These are phyloP conservation scores for Boletus huronensis DNA, from an alignment of 768 basidiomycete genomes.

Conservation along the genomic window DNA sequence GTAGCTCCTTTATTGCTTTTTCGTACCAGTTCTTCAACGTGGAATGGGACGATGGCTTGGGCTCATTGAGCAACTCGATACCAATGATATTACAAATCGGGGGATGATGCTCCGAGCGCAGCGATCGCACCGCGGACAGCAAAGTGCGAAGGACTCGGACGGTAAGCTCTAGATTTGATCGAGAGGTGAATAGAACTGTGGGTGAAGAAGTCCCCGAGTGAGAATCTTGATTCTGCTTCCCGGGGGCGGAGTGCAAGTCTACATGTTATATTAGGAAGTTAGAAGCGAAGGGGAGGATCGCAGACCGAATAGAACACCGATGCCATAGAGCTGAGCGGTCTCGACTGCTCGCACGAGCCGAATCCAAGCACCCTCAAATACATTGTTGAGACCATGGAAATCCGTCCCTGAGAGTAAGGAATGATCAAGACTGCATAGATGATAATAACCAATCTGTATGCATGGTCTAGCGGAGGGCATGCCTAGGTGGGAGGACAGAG, in stretches of 20 bases:
- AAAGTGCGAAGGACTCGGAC: conserved; percentile 47
- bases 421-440: conserved; percentile 55
- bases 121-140: conserved; percentile 30
- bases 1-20: conserved; percentile 50
- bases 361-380: conserved; percentile 66
- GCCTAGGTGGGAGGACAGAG: conserved; percentile 37
- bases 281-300: not conserved
- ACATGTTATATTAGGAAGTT: conserved; percentile 23
- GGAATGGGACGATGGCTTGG: conserved; percentile 46
- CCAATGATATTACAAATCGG: conserved; percentile 48
- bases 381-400: conserved; percentile 47
- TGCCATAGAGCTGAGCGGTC: conserved; percentile 49
- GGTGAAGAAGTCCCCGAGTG: conserved; percentile 60
- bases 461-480: not conserved
- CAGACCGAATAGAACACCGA: conserved; percentile 75
- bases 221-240: conserved; percentile 68
- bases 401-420: conserved; percentile 63
- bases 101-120: conserved; percentile 49
- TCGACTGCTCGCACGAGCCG: conserved; percentile 58
- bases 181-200: conserved; percentile 46
- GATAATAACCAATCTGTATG: conserved; percentile 69
- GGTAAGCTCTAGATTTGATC: conserved; percentile 44
- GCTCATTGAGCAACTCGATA: conserved; percentile 60
- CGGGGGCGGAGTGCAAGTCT: conserved; percentile 75
- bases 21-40: conserved; percentile 62